Conservation (phyloP, 2,329 filamentous ascomycete species). For the Colletotrichum higginsianum region DNA sequence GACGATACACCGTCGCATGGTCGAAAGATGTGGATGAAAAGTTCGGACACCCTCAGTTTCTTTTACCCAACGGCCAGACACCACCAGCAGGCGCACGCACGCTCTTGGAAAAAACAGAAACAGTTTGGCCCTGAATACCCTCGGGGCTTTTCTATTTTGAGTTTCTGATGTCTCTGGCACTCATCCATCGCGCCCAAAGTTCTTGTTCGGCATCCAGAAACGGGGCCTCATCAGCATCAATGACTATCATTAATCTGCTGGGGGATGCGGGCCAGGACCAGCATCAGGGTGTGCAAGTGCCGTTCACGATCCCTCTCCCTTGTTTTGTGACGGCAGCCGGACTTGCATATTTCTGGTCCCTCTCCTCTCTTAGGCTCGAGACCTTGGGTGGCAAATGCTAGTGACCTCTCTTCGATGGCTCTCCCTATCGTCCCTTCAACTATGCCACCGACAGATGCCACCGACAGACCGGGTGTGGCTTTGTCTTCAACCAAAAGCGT, state of each 20-base stretch:
- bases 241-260: slow-evolving; percentile 8
- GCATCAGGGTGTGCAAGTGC: slow-evolving; percentile 20
- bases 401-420: slow-evolving; percentile 16
- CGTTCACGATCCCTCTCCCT: slow-evolving; percentile 23
- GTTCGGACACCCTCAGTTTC: slow-evolving; percentile 2
- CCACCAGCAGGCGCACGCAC: slow-evolving; percentile 1
- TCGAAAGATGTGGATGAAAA: neutral
- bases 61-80: slow-evolving; percentile 3
- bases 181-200: slow-evolving; percentile 21
- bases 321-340: slow-evolving; percentile 12
- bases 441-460: slow-evolving; percentile 17
- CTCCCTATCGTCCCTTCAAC: slow-evolving; percentile 4
- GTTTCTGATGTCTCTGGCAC: slow-evolving; percentile 32
- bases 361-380: slow-evolving; percentile 11
- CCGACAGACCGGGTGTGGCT: slow-evolving; percentile 18
- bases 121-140: slow-evolving; percentile 17
- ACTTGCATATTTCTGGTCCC: slow-evolving; percentile 20
- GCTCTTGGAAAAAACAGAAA: slow-evolving; percentile 1
- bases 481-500: slow-evolving; percentile 18
- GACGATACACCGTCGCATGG: neutral
- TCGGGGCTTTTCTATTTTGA: slow-evolving; percentile 39
- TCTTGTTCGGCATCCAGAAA: slow-evolving; percentile 29
- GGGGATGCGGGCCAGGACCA: neutral
- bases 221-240: slow-evolving; percentile 15
- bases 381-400: slow-evolving; percentile 10